Evolutionary conservation across 208 protist genomes (phyloP), one percentile per base, ranked within the genome.

Genomic region (Crithidia sp.): DNA sequence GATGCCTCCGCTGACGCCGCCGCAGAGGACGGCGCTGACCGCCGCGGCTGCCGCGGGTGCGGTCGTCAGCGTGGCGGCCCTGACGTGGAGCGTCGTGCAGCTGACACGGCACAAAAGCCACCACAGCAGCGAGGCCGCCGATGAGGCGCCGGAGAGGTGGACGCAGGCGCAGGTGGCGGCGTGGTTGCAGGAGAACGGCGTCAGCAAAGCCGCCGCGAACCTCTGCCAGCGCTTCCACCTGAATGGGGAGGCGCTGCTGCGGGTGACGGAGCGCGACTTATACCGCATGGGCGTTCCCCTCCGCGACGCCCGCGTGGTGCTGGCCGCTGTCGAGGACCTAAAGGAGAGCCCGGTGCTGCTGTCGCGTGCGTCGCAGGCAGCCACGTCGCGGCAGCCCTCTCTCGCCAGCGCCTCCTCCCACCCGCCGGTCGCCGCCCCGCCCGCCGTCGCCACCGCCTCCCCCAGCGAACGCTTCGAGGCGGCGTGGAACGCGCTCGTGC

Each of bases 141-240:
- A 17, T 3, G 74, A 41, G 47, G 14, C 58, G 39, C 54, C 60
- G 40, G 45, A 53, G 8, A 74, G 10, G 41, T 79, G 74, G 74
- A 70, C 45, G 8, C 17, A 63, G 50, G 71, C 70, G 41, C 73
- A 94, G 55, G 89, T 92, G 41, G 60, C 66, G 44, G 39, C 56
- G 56, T 94, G 86, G 86, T 71, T 94, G 61, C 76, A 61, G 2
- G 75, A 80, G 39, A 81, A 78, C 56, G 83, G 80, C 13, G 77
- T 85, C n/a, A 80, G 71, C 13, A 73, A 74, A 47, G 41, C 39
- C 13, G 69, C 77, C 13, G 54, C 84, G 19, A 53, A 9, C 1
- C 55, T 66, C 14, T 83, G 87, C 58, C 16, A 54, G 10, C 62
- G 64, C 17, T 79, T 86, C 58, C 76, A 80, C 12, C 53, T 90